These are phyloP conservation scores for Geranium brycei DNA, from an alignment of 345 rosid species.

Conservation along the genomic window DNA sequence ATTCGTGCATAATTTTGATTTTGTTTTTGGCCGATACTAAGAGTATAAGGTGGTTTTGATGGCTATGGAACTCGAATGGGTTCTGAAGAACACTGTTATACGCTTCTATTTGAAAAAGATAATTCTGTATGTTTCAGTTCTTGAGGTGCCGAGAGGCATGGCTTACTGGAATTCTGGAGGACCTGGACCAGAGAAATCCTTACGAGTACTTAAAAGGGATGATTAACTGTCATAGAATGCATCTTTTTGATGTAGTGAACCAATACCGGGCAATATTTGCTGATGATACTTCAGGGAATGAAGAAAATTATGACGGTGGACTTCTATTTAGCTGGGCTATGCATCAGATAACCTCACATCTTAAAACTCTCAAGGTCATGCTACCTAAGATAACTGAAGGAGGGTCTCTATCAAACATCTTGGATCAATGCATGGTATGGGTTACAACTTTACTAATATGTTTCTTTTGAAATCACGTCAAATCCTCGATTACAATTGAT, in stretches of 20 bases:
- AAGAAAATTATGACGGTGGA: conserved; percentile 87
- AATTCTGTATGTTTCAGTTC: conserved; percentile 43
- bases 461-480: background rate
- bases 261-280: conserved; percentile 95
- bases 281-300: conserved; percentile 92
- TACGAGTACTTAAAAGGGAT: conserved; percentile 90
- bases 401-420: conserved; percentile 80
- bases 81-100: background rate
- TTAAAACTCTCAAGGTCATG: conserved; percentile 82
- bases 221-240: conserved; percentile 41
- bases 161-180: conserved; percentile 95
- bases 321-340: conserved; percentile 96
- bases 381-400: conserved; percentile 97
- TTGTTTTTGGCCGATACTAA: background rate
- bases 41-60: background rate
- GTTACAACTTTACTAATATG: conserved; percentile 2
- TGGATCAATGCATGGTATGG: conserved; percentile 90
- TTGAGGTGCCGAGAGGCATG: conserved; percentile 95
- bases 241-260: conserved; percentile 90
- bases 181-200: conserved; percentile 78
- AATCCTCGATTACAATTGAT: background rate
- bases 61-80: background rate
- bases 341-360: conserved; percentile 95
- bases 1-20: background rate
- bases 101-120: conserved; percentile 13